These are phyloP conservation scores for Oxytropis ochrocephala DNA, from an alignment of 306 rosid species.

Conservation along the genomic window DNA sequence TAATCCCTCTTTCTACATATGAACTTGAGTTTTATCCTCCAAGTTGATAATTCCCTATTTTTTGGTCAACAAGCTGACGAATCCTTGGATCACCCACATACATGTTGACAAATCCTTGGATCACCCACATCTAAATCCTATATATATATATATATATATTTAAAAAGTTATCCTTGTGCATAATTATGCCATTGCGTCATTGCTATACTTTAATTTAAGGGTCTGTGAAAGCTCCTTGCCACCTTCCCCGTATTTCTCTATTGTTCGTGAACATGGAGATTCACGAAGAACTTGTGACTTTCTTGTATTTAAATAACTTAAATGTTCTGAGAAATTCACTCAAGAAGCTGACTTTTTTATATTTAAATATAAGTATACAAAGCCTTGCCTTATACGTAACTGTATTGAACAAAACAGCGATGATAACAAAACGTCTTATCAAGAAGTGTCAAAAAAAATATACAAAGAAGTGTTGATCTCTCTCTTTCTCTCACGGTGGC, in stretches of 20 bases:
- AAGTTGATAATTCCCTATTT: too few species aligned
- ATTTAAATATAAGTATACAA: background rate
- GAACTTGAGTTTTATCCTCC: too few species aligned
- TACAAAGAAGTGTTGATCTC: background rate
- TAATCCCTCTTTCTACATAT: too few species aligned
- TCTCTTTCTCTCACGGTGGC: background rate
- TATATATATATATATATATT: background rate
- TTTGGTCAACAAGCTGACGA: too few species aligned
- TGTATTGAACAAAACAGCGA: background rate
- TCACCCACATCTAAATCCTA: background rate
- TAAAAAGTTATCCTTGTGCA: constrained; percentile 18
- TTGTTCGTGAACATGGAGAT: constrained; percentile 3
- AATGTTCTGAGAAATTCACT: background rate
- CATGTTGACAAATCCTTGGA: constrained; percentile 5
- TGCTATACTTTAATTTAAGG: background rate
- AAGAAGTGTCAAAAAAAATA: too few species aligned
- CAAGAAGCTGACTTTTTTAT: constrained; percentile 10
- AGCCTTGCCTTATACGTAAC: background rate
- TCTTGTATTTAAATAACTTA: background rate
- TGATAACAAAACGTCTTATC: constrained; percentile 16
- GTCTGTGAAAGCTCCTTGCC: constrained; percentile 19
- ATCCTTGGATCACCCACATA: too few species aligned
- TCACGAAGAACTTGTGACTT: background rate
- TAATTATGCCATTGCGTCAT: background rate
- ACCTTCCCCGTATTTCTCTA: constrained; percentile 13